Evolutionary conservation across 1,139 yeast genomes (phyloP).

Genomic region (Keqinozyma sinolaborantium): DNA sequence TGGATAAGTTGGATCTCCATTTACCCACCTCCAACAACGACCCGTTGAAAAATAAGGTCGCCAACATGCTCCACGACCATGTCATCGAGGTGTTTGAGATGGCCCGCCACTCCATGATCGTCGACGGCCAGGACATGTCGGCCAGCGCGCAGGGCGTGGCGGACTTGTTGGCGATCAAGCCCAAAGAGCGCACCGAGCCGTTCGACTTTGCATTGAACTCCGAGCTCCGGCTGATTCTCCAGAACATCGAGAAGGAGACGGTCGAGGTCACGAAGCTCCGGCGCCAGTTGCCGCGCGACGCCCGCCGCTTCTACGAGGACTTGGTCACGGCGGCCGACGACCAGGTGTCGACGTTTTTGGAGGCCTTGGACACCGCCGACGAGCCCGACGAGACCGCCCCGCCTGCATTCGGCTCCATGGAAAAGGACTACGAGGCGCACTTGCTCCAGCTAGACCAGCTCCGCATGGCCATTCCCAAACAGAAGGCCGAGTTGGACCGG

Average conservation of each 20-base stretch:
- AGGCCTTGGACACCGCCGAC: conserved; percentile 14
- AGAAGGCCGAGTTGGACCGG: conserved; percentile 27
- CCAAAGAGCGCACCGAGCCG: conserved; percentile 51
- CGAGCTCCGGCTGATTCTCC: conserved; percentile 47
- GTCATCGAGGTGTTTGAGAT: conserved; percentile 48
- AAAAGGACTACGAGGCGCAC: conserved; percentile 25
- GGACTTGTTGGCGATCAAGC: conserved; percentile 28
- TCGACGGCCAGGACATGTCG: conserved; percentile 43
- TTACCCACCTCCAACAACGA: conserved; percentile 45
- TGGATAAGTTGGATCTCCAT: conserved; percentile 42
- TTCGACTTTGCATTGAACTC: conserved; percentile 59
- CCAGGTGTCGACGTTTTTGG: conserved; percentile 26
- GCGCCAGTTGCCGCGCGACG: conserved; percentile 45
- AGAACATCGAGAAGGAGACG: conserved; percentile 56
- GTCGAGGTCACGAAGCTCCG: conserved; percentile 50
- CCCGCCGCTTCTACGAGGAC: conserved; percentile 22
- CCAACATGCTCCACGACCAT: conserved; percentile 39
- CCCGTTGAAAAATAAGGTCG: conserved; percentile 43
- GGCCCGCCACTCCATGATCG: conserved; percentile 46
- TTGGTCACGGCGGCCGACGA: conserved; percentile 27
- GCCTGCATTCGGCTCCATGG: conserved; percentile 14
- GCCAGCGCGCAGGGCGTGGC: conserved; percentile 9
- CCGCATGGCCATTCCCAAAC: conserved; percentile 28
- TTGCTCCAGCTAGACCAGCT: conserved; percentile 14
- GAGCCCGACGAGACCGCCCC: conserved; percentile 2